These are phyloP conservation scores for Ogataea methylovora DNA, from an alignment of 805 yeast species.

Conservation along the genomic window DNA sequence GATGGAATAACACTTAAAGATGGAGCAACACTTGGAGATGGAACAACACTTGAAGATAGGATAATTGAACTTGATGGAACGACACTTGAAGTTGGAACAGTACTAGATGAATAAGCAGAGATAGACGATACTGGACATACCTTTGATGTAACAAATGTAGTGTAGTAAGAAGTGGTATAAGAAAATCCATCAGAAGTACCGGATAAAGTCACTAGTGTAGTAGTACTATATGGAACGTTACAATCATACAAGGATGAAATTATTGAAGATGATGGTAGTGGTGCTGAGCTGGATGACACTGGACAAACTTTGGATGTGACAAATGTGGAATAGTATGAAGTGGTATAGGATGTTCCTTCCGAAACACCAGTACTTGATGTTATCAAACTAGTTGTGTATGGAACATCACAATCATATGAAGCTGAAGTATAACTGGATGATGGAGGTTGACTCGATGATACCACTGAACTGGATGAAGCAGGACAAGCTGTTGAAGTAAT, in stretches of 20 bases:
- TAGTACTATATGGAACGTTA: slow-evolving; percentile 3
- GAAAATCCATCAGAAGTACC: too few species aligned
- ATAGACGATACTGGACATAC: slow-evolving; percentile 1
- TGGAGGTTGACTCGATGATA: slow-evolving; percentile 1
- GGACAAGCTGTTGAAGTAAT: not conserved
- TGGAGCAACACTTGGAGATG: not conserved
- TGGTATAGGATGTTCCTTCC: too few species aligned
- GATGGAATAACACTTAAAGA: not conserved
- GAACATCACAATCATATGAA: not conserved
- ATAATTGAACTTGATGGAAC: not conserved
- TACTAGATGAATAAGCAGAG: not conserved
- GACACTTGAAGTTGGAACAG: not conserved
- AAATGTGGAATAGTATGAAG: too few species aligned
- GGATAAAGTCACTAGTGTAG: too few species aligned
- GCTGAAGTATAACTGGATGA: slow-evolving; percentile 1
- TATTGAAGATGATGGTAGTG: not conserved
- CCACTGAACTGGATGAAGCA: slow-evolving; percentile 4
- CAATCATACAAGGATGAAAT: slow-evolving; percentile 3
- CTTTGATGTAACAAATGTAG: slow-evolving; percentile 2
- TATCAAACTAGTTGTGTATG: not conserved
- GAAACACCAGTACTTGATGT: too few species aligned
- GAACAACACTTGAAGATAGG: not conserved
- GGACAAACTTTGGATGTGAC: not conserved
- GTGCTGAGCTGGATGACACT: slow-evolving; percentile 1
- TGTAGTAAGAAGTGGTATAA: too few species aligned